A percentile compares a stretch with the other conserved stretches of the same genome.
Evolutionary conservation across 345 rosid genomes (phyloP).

Genomic region (Diplotaxis tenuifolia): DNA sequence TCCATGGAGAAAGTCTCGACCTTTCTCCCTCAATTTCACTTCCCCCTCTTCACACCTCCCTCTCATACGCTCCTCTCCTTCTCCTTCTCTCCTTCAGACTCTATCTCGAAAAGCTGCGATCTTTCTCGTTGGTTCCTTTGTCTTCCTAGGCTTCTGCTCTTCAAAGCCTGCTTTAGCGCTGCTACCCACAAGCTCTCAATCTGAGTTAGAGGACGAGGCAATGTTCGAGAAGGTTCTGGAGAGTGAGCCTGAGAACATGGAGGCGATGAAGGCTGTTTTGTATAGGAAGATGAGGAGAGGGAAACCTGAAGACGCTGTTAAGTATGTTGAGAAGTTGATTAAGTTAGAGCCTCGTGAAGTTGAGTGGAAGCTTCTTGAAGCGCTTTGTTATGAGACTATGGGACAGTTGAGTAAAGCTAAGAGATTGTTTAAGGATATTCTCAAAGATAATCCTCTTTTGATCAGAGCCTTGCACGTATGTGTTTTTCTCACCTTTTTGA

Average conservation of each 20-base stretch:
- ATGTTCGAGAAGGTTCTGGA: conserved; percentile 65
- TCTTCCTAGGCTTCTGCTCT: conserved; percentile 49
- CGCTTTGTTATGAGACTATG: conserved; percentile 78
- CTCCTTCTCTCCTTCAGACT: conserved; percentile 32
- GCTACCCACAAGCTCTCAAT: conserved; percentile 29
- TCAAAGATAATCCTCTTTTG: conserved; percentile 70
- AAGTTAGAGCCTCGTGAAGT: conserved; percentile 64
- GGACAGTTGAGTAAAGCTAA: conserved; percentile 67
- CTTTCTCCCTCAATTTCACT: conserved; percentile 17
- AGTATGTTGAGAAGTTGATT: conserved; percentile 60
- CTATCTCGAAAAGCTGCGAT: conserved; percentile 43
- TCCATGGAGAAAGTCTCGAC: conserved; percentile 23
- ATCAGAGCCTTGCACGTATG: conserved; percentile 90
- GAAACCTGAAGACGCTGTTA: conserved; percentile 57
- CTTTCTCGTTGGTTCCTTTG: conserved; percentile 57
- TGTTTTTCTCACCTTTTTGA: conserved; percentile 4
- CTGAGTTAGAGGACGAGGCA: conserved; percentile 50
- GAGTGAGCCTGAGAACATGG: conserved; percentile 63
- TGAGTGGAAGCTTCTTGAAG: conserved; percentile 91
- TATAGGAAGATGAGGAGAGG: conserved; percentile 80
- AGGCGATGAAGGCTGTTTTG: conserved; percentile 70
- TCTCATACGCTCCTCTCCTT: conserved; percentile 7
- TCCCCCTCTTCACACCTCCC: conserved; percentile 29
- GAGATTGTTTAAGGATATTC: conserved; percentile 59
- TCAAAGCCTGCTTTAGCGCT: conserved; percentile 51